A percentile compares a stretch with the other conserved stretches of the same genome.
Conservation (phyloP, 2,329 filamentous ascomycete species). For the Colletotrichum incanum region DNA sequence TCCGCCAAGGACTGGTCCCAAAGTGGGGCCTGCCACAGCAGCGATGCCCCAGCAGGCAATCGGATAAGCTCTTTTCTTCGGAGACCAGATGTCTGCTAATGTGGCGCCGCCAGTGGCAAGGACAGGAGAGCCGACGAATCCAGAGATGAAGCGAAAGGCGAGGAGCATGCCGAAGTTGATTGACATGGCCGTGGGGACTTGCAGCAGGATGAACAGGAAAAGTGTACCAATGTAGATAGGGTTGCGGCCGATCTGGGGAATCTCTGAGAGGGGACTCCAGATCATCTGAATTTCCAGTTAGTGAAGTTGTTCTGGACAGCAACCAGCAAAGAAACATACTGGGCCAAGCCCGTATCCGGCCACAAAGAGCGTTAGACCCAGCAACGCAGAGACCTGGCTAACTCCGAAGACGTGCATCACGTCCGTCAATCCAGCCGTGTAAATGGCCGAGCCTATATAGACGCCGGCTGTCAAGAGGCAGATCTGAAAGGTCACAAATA, state of each 20-base stretch:
- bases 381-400: conserved; percentile 15
- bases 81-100: conserved; percentile 39
- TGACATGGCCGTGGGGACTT: conserved; percentile 21
- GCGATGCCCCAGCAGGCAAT: conserved; percentile 28
- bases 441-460: conserved; percentile 40
- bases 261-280: conserved; percentile 37
- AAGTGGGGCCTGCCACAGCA: conserved; percentile 30
- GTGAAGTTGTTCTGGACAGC: background rate
- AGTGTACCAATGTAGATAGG: conserved; percentile 39
- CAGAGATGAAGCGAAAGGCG: conserved; percentile 36
- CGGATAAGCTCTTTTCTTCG: conserved; percentile 34
- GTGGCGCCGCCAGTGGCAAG: conserved; percentile 38
- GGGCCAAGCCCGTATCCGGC: conserved; percentile 36
- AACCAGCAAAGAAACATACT: background rate
- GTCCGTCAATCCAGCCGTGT: conserved; percentile 26
- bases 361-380: conserved; percentile 35
- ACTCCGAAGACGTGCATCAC: conserved; percentile 29
- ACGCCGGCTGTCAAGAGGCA: conserved; percentile 19
- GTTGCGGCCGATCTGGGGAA: conserved; percentile 37
- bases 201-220: conserved; percentile 30
- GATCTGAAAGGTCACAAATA: conserved; percentile 27
- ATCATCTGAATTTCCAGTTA: conserved; percentile 23
- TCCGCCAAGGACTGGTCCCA: conserved; percentile 33
- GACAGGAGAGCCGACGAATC: conserved; percentile 39
- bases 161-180: conserved; percentile 34